Base-by-base conservation (phyloP, 2,329 filamentous ascomycete species). In the Cercospora sp. region DNA sequence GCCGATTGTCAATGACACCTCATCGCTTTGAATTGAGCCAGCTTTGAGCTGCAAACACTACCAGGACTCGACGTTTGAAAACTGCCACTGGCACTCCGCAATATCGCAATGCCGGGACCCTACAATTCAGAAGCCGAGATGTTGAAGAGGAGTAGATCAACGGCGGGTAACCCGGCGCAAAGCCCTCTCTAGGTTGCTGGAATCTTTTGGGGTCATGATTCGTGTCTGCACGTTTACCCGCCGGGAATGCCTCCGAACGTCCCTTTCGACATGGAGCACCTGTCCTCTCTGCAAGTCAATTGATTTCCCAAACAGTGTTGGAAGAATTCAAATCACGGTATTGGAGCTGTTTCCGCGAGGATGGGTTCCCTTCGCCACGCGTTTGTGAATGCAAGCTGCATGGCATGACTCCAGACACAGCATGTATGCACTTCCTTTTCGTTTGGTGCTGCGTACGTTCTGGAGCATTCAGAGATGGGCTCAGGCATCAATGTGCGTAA, bases 41-140 rank as follows among this genome's bases (percentile, higher is more conserved):
- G 18, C 49, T n/a, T 53, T 53, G 21, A 53, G 49, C 49, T 53
- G 18, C 49, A 53, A 53, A 16, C 49, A 24, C 49, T 53, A 53
- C 49, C 49, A 28, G 9, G 49, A 53, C 49, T 26, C 18, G 24
- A 16, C 18, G 49, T 53, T 21, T 18, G 9, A 10, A 24, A 28
- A 24, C 49, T 53, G 49, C 49, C 18, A 53, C 9, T 21, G 49
- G 49, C 9, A 26, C 49, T 26, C 18, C 49, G 49, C 49, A 10
- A 53, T 8, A 53, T 53, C 49, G 49, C 49, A 53, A 53, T 53
- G 49, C 49, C 49, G 49, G 49, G 49, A 53, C 49, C 49, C 49
- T 53, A 24, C 18, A 53, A 12, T 28, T 53, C 24, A 28, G 18
- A 53, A 53, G 49, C 49, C 49, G 49, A 53, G 18, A 53, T 40